Percentiles rank a stretch among this genome's conserved stretches.
Conservation (phyloP, 1,284 basidiomycete species). For the Calocybe gambosa region DNA sequence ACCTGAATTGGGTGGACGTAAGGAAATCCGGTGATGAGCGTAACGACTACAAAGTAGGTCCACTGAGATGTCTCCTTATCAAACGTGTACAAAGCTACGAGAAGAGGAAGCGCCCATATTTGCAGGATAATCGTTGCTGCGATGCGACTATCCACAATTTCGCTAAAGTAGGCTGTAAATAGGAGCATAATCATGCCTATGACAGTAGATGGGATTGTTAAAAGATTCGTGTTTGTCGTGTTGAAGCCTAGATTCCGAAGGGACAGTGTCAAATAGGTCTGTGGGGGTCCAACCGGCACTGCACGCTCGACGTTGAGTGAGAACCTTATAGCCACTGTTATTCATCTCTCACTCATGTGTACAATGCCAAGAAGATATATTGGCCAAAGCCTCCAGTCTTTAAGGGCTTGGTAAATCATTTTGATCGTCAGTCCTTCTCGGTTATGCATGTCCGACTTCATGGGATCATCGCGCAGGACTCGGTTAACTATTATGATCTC, state of each 20-base stretch:
- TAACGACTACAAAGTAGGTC: conserved; percentile 54
- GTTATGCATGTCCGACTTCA: conserved; percentile 61
- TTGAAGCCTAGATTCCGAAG: conserved; percentile 48
- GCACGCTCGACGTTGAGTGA: neutral
- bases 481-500: conserved; percentile 57
- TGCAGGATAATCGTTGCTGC: conserved; percentile 48
- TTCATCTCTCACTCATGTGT: conserved; percentile 33
- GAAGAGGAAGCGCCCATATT: conserved; percentile 55
- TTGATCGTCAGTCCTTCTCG: conserved; percentile 44
- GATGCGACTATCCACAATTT: conserved; percentile 51
- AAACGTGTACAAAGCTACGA: conserved; percentile 54
- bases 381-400: conserved; percentile 53
- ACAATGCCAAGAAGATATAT: conserved; percentile 42
- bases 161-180: conserved; percentile 45
- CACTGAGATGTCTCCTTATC: conserved; percentile 46
- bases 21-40: conserved; percentile 48
- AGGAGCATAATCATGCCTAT: conserved; percentile 39
- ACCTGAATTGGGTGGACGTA: conserved; percentile 45
- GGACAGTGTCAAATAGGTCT: conserved; percentile 47
- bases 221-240: conserved; percentile 45
- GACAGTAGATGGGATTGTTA: conserved; percentile 43
- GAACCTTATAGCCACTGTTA: neutral
- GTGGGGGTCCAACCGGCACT: conserved; percentile 43
- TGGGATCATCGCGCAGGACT: conserved; percentile 52
- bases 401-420: conserved; percentile 41